Conservation (phyloP, 2,329 filamentous ascomycete genomes). For the Penicillium sp. region DNA sequence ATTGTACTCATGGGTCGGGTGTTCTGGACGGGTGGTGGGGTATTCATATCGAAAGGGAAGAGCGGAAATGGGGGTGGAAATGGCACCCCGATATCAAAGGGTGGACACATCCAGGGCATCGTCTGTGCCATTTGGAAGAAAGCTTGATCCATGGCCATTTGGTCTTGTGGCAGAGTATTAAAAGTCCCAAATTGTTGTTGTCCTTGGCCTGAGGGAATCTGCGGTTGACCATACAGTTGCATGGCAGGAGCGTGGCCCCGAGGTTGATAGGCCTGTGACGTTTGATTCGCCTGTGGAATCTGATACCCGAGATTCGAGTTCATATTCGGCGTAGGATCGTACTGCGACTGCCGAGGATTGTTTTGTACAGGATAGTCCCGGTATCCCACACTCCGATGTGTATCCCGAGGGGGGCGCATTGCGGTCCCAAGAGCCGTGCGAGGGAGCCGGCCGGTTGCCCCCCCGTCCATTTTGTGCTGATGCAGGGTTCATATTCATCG, state of each 20-base stretch:
- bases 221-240: background rate
- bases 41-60: slow-evolving; percentile 9
- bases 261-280: background rate
- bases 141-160: slow-evolving; percentile 3
- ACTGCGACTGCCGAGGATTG: background rate
- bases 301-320: background rate
- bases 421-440: background rate
- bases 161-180: slow-evolving; percentile 5
- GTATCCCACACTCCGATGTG: background rate
- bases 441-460: background rate
- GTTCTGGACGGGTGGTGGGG: slow-evolving; percentile 10
- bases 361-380: background rate
- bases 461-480: background rate
- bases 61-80: slow-evolving; percentile 7
- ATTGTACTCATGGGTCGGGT: slow-evolving; percentile 19
- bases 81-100: background rate
- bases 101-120: background rate
- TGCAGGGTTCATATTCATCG: background rate
- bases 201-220: background rate
- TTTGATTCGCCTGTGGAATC: background rate
- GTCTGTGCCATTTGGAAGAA: slow-evolving; percentile 6
- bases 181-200: slow-evolving; percentile 6
- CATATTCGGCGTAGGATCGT: background rate
- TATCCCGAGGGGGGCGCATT: background rate
- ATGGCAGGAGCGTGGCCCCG: background rate